Conservation (phyloP, 305 asterid genomes). For the Fraxinus latifolia region DNA sequence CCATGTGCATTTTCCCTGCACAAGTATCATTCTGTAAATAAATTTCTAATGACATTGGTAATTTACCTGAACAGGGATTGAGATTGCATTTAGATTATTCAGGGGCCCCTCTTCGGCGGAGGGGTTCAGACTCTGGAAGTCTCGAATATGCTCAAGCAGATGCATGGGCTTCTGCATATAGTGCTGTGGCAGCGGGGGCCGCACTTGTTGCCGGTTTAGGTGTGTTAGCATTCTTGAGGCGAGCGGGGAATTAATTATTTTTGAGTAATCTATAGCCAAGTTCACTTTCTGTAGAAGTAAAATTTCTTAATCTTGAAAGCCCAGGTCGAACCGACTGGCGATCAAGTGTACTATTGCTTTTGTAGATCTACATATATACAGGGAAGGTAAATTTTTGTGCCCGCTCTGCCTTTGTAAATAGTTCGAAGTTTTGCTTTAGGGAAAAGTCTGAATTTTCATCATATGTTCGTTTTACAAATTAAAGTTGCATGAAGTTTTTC, state of each 20-base stretch:
- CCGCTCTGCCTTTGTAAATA: not conserved
- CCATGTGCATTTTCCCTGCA: too few species aligned
- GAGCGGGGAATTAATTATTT: conserved; percentile 38
- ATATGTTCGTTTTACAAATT: not conserved
- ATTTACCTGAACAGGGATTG: conserved; percentile 52
- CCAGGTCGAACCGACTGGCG: not conserved
- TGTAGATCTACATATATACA: not conserved
- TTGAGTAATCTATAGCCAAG: not conserved
- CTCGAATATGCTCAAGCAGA: conserved; percentile 52
- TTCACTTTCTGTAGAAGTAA: not conserved
- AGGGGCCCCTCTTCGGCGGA: conserved; percentile 40
- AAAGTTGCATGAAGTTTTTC: not conserved
- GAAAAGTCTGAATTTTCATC: not conserved
- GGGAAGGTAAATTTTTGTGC: not conserved
- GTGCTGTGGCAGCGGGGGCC: conserved; percentile 77
- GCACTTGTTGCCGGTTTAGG: conserved; percentile 72
- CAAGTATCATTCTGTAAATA: too few species aligned
- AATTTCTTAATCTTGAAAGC: not conserved
- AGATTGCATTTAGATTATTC: conserved; percentile 68
- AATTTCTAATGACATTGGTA: not conserved
- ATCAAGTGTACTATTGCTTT: not conserved
- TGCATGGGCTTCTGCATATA: conserved; percentile 73
- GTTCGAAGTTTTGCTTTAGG: not conserved
- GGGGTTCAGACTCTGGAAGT: conserved; percentile 37
- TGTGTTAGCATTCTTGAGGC: conserved; percentile 56